phyloP scores from a whole-genome alignment of 768 basidiomycete genomes.

The Mycena rosella region DNA sequence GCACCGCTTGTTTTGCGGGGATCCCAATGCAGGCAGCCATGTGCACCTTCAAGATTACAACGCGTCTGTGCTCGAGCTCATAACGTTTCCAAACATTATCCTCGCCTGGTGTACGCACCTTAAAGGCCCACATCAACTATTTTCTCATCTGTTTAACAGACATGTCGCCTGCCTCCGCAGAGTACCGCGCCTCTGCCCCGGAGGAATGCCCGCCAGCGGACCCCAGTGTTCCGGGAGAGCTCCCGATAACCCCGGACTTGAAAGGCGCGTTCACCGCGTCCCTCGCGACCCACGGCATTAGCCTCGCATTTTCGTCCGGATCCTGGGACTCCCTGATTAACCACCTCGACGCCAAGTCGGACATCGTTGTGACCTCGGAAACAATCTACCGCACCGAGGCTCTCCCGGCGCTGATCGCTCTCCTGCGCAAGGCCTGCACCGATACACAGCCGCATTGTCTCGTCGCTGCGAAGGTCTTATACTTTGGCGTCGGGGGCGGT shows the following conservation, averaged over 20 bases:
- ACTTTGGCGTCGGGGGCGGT: conserved; percentile 97
- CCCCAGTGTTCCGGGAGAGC: conserved; percentile 61
- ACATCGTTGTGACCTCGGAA: conserved; percentile 89
- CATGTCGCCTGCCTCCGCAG: conserved; percentile 67
- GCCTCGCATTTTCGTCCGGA: conserved; percentile 83
- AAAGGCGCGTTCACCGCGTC: conserved; percentile 74
- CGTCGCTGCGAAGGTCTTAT: conserved; percentile 93
- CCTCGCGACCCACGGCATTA: conserved; percentile 69
- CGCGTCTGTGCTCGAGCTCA: conserved; percentile 79
- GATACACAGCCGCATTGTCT: conserved; percentile 60
- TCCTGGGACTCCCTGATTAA: conserved; percentile 74
- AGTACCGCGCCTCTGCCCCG: conserved; percentile 54
- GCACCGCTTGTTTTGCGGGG: conserved; percentile 64
- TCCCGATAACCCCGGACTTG: conserved; percentile 77
- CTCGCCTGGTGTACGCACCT: conserved; percentile 82
- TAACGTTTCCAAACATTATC: conserved; percentile 84
- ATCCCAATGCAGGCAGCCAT: conserved; percentile 52
- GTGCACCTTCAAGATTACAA: conserved; percentile 96
- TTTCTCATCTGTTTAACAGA: conserved; percentile 53
- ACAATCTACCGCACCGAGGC: conserved; percentile 87
- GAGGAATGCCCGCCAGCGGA: conserved; percentile 51
- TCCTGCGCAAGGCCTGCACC: conserved; percentile 59
- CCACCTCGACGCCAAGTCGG: conserved; percentile 58
- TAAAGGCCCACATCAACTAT: not conserved
- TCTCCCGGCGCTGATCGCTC: conserved; percentile 68